Percentiles rank a stretch among this genome's conserved stretches.
These are phyloP conservation scores for Papiliotrema nemorosa DNA, from an alignment of 1,284 basidiomycete species.

Conservation along the genomic window DNA sequence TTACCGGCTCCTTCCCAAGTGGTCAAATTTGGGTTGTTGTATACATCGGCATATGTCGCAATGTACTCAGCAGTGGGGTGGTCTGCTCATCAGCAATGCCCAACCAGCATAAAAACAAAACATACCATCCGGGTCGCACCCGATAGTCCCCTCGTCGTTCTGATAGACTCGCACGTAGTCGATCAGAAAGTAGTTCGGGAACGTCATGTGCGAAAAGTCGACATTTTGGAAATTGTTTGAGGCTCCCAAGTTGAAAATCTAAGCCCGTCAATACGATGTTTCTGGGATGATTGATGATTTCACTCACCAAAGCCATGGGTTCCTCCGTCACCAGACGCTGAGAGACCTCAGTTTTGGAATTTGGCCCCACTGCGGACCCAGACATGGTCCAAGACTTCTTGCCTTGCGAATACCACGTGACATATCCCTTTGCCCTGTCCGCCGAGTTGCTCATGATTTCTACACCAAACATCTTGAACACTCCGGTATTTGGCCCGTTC, in stretches of 20 bases:
- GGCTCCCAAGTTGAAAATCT: conserved; percentile 34
- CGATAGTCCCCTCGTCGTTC: conserved; percentile 45
- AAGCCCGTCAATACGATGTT: background rate
- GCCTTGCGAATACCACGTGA: conserved; percentile 64
- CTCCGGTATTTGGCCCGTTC: conserved; percentile 13
- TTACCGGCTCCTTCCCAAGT: conserved; percentile 42
- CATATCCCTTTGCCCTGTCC: conserved; percentile 57
- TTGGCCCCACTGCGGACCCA: conserved; percentile 58
- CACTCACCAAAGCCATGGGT: conserved; percentile 58
- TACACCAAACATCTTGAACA: conserved; percentile 58
- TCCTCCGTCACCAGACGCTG: conserved; percentile 73
- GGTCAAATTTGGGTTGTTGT: conserved; percentile 48
- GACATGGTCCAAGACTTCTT: conserved; percentile 56
- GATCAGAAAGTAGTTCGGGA: conserved; percentile 50
- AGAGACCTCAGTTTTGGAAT: conserved; percentile 56
- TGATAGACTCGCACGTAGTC: conserved; percentile 54
- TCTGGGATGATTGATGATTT: background rate
- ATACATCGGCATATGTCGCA: conserved; percentile 31
- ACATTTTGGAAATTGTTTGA: conserved; percentile 51
- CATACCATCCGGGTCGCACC: conserved; percentile 42
- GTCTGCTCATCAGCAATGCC: conserved; percentile 17
- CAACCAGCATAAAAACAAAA: background rate
- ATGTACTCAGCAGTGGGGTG: conserved; percentile 48
- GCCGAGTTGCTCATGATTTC: conserved; percentile 64
- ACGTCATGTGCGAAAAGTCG: conserved; percentile 44